Conservation (phyloP, 768 basidiomycete species). For the Rubroboletus pulcherrimus region DNA sequence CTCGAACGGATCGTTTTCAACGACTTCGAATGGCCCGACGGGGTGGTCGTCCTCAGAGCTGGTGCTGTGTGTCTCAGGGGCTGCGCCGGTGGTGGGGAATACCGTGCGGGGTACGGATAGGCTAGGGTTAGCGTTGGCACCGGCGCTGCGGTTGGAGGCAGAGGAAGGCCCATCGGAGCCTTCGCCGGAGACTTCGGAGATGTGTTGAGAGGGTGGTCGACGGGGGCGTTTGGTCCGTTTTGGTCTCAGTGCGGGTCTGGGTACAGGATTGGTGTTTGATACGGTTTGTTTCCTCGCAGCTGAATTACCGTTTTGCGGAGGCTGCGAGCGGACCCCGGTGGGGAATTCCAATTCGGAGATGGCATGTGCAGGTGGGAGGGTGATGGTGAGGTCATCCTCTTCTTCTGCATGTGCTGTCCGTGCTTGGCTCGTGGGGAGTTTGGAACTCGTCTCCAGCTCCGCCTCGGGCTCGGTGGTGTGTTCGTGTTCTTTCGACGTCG, state of each 20-base stretch:
- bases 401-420: background rate
- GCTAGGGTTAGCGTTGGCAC: background rate
- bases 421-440: background rate
- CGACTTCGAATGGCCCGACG: conserved; percentile 18
- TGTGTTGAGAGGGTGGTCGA: conserved; percentile 25
- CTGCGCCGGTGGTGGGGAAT: background rate
- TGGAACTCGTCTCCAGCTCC: background rate
- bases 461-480: background rate
- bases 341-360: conserved; percentile 28
- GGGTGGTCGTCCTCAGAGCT: conserved; percentile 18
- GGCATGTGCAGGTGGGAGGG: conserved; percentile 25
- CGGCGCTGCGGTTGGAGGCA: background rate
- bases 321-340: conserved; percentile 13
- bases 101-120: background rate
- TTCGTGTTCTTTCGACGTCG: conserved; percentile 2
- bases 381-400: conserved; percentile 12
- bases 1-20: conserved; percentile 26
- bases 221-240: conserved; percentile 6
- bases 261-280: background rate
- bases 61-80: conserved; percentile 5
- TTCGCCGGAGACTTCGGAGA: conserved; percentile 25
- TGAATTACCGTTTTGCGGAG: background rate
- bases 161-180: conserved; percentile 4
- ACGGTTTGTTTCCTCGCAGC: background rate
- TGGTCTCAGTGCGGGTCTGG: background rate